phyloP scores from a whole-genome alignment of 78 protist species.

The Blattamonas nauphoetae region DNA sequence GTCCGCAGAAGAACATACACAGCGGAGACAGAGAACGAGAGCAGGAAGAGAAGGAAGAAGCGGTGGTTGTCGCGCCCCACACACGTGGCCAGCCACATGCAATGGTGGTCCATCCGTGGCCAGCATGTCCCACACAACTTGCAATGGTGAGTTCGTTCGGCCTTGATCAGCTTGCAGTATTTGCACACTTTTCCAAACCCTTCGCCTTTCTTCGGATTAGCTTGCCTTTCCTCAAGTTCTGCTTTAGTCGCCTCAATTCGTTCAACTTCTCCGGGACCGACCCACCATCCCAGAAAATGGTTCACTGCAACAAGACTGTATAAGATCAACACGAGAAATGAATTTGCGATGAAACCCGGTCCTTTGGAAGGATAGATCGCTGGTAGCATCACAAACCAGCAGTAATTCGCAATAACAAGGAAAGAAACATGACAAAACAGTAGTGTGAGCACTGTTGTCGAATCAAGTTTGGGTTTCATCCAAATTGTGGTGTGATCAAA shows the following conservation, averaged over 20 bases:
- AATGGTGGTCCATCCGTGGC: constrained; percentile 4
- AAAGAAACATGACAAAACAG: too few species aligned
- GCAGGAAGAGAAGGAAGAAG: not conserved
- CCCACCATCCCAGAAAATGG: not conserved
- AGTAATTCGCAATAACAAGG: too few species aligned
- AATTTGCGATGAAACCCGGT: too few species aligned
- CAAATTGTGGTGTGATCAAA: too few species aligned
- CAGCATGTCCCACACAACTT: not conserved
- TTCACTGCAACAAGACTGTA: not conserved
- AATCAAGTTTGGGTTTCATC: too few species aligned
- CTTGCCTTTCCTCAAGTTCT: not conserved
- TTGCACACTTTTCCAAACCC: not conserved
- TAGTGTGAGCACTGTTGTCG: too few species aligned
- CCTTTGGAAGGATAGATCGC: too few species aligned
- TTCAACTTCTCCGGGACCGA: not conserved
- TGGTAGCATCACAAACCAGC: too few species aligned
- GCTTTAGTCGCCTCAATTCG: not conserved
- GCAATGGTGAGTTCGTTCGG: not conserved
- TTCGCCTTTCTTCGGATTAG: not conserved
- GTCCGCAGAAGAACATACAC: not conserved
- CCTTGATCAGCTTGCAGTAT: not conserved
- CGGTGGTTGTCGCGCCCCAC: constrained; percentile 6
- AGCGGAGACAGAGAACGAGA: not conserved
- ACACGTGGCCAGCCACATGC: not conserved
- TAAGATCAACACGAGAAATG: too few species aligned